Percentiles rank a stretch among this genome's conserved stretches.
These are phyloP conservation scores for Fusarium sp. DNA, from an alignment of 2,329 filamentous ascomycete species.

Conservation along the genomic window DNA sequence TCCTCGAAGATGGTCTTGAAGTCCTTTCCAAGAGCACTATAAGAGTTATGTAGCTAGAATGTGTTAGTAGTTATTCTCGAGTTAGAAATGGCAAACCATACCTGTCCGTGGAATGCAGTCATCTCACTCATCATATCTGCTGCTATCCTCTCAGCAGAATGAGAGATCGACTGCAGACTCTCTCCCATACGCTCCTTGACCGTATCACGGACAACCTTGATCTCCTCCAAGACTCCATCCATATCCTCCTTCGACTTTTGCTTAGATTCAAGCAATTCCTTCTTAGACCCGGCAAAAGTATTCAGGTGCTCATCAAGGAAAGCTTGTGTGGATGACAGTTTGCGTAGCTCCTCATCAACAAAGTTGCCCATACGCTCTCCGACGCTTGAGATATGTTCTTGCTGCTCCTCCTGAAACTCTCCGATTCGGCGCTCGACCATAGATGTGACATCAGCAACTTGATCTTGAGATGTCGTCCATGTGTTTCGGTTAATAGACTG, in stretches of 20 bases:
- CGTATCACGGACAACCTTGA: constrained; percentile 87
- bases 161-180: constrained; percentile 84
- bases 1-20: constrained; percentile 89
- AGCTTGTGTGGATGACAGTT: constrained; percentile 75
- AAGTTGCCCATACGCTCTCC: constrained; percentile 80
- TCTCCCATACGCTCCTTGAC: constrained; percentile 89
- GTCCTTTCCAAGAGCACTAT: constrained; percentile 83
- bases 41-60: constrained; percentile 80
- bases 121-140: constrained; percentile 90
- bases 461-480: constrained; percentile 81
- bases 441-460: constrained; percentile 80
- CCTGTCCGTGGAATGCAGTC: constrained; percentile 78
- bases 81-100: constrained; percentile 50
- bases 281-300: constrained; percentile 74
- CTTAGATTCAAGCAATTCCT: constrained; percentile 75
- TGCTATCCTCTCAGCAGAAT: constrained; percentile 87
- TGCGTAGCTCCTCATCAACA: constrained; percentile 78
- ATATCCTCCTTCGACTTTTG: constrained; percentile 81
- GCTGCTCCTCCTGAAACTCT: constrained; percentile 78
- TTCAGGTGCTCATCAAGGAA: constrained; percentile 77
- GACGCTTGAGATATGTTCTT: constrained; percentile 74
- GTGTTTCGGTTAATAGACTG: constrained; percentile 81
- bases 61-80: constrained; percentile 17
- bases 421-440: constrained; percentile 81
- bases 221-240: constrained; percentile 91